Percentiles rank a stretch among this genome's conserved stretches.
These are phyloP conservation scores for Daldinia bambusicola DNA, from an alignment of 495 filamentous ascomycete species.

Conservation along the genomic window DNA sequence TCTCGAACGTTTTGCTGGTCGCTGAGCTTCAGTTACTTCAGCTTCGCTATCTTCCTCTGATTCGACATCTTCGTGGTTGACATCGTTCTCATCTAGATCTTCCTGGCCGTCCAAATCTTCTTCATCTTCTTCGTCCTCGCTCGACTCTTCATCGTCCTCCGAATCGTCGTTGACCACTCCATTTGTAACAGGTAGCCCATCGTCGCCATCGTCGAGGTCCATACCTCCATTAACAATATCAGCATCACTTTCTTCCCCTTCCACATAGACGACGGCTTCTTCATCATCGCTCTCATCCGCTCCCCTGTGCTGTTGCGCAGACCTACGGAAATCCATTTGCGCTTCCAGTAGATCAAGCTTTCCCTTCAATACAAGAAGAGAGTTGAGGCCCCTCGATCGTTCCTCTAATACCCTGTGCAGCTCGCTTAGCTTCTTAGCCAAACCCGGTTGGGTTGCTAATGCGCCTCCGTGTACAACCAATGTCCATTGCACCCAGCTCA, in stretches of 20 bases:
- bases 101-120: constrained; percentile 53
- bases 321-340: constrained; percentile 81
- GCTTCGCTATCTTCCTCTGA: constrained; percentile 57
- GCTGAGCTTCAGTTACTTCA: constrained; percentile 46
- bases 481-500: constrained; percentile 96
- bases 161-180: constrained; percentile 53
- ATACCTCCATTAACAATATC: constrained; percentile 56
- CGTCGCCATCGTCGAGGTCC: constrained; percentile 48
- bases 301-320: constrained; percentile 57
- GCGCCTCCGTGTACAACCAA: constrained; percentile 95
- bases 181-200: constrained; percentile 49
- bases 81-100: constrained; percentile 57
- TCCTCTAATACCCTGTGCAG: constrained; percentile 87
- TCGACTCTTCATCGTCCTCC: constrained; percentile 57
- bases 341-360: constrained; percentile 91
- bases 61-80: constrained; percentile 56
- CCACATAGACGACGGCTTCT: constrained; percentile 86
- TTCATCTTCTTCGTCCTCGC: constrained; percentile 52
- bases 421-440: constrained; percentile 77
- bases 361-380: constrained; percentile 86
- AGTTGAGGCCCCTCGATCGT: constrained; percentile 81
- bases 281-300: constrained; percentile 69
- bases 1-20: constrained; percentile 50
- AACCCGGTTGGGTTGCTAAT: constrained; percentile 79
- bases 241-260: constrained; percentile 71